phyloP scores from a whole-genome alignment of 1,139 yeast species.

The Candida tetrigidarum region DNA sequence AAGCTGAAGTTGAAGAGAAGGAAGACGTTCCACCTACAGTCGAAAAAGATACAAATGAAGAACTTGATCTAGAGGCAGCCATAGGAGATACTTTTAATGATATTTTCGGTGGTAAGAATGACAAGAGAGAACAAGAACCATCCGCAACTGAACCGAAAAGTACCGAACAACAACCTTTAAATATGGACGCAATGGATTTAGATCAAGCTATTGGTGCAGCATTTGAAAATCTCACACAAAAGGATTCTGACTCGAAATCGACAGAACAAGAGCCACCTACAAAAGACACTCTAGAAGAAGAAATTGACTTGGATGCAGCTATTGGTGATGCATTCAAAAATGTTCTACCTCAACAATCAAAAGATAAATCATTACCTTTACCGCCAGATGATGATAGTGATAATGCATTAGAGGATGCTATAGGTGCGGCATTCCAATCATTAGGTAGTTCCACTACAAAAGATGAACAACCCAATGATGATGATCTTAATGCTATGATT shows the following conservation, averaged over 20 bases:
- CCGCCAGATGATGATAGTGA: conserved; percentile 19
- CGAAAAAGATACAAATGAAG: conserved; percentile 7
- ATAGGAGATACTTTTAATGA: conserved; percentile 30
- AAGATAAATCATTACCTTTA: conserved; percentile 7
- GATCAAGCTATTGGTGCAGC: conserved; percentile 16
- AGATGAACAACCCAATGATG: conserved; percentile 13
- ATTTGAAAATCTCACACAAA: conserved; percentile 17
- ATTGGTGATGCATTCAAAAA: conserved; percentile 30
- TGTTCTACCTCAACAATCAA: conserved; percentile 13
- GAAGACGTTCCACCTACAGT: background rate
- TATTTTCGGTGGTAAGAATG: conserved; percentile 1
- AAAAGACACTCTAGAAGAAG: conserved; percentile 10
- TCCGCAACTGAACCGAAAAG: background rate
- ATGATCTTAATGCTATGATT: conserved; percentile 20
- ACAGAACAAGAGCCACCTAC: background rate
- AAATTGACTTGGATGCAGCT: conserved; percentile 20
- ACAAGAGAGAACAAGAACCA: background rate
- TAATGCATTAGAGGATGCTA: conserved; percentile 31
- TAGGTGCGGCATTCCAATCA: conserved; percentile 31
- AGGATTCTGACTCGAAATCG: background rate
- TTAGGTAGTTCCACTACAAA: conserved; percentile 8
- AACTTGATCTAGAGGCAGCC: conserved; percentile 20
- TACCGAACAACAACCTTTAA: background rate
- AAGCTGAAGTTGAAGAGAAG: background rate
- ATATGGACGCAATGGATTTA: conserved; percentile 18